Evolutionary conservation across 805 yeast species (phyloP), one percentile per base, ranked within the genome.

Genomic region (Phaffomyces opuntiae): DNA sequence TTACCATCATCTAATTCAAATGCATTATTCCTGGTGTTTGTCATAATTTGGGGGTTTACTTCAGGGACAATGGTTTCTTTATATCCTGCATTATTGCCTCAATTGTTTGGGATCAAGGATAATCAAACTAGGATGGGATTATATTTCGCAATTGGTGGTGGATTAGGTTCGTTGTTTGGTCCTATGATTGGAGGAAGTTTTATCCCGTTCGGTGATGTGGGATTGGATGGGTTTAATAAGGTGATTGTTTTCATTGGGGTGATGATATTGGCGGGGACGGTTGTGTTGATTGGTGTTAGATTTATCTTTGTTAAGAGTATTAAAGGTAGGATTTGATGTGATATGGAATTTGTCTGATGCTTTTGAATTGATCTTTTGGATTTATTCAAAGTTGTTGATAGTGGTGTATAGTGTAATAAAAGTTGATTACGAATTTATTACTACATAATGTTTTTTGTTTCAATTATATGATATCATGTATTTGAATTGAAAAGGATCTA

Each of bases 101-200:
- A 65, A 40, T 24, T 64, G 2, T 65, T 65, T 49, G 69, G 44
- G 2, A 36, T 42, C 4, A 36, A 63, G n/a, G 63, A 65, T 36
- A 48, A 54, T 8, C 54, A 60, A 14, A 59, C 67, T 2, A 54
- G 67, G n/a, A 47, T 68, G 39, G 45, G 62, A 0, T 47, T 65
- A 2, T 49, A 63, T 41, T 65, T 59, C 38, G 43, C 64, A 24
- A 42, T 58, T 36, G 61, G 60, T 7, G 58, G 58, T 5, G 24
- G 24, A 21, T 45, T 66, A 11, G 66, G 64, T 12, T 52, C 64
- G 2, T 44, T 68, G 21, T 54, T 66, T 26, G 71, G 70, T 1
- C 65, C 70, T 13, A 53, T 64, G 21, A 60, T 66, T 32, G 63
- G 61, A 16, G 72, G 72, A 5, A 39, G 54, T 7, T 67, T 64